Evolutionary conservation across 257 asterid genomes (phyloP).

Genomic region (Apocynum venetum): DNA sequence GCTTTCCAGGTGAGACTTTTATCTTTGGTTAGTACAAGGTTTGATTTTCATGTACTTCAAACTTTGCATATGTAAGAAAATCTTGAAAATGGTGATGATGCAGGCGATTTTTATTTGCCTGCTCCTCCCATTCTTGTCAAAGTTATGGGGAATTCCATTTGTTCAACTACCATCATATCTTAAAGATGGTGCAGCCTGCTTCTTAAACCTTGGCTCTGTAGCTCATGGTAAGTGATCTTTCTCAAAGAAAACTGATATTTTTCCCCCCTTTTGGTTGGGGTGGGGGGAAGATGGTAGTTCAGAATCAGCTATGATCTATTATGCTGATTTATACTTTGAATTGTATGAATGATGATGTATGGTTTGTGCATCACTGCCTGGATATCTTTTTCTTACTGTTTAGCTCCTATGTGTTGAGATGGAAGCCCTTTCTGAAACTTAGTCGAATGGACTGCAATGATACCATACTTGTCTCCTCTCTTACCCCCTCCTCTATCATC

Average conservation of each 20-base stretch:
- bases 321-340: background rate
- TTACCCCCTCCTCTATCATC: background rate
- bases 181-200: constrained; percentile 96
- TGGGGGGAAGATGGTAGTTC: too few relatives aligned
- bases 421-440: background rate
- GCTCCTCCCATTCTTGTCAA: constrained; percentile 89
- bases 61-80: constrained; percentile 19
- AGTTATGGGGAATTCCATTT: constrained; percentile 93
- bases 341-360: constrained; percentile 1
- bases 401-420: background rate
- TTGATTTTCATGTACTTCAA: constrained; percentile 1
- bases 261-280: background rate
- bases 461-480: background rate
- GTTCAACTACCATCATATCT: constrained; percentile 67
- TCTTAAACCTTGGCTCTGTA: constrained; percentile 74
- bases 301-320: too few relatives aligned
- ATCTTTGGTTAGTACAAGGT: background rate
- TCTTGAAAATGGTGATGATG: constrained; percentile 24
- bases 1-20: constrained; percentile 67
- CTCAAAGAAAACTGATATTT: background rate
- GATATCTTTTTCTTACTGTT: background rate
- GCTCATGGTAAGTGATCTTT: constrained; percentile 47
- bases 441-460: background rate
- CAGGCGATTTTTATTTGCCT: constrained; percentile 90
- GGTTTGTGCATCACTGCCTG: background rate